Evolutionary conservation across 257 asterid species (phyloP).

Genomic region (Rauvolfia tetraphylla): DNA sequence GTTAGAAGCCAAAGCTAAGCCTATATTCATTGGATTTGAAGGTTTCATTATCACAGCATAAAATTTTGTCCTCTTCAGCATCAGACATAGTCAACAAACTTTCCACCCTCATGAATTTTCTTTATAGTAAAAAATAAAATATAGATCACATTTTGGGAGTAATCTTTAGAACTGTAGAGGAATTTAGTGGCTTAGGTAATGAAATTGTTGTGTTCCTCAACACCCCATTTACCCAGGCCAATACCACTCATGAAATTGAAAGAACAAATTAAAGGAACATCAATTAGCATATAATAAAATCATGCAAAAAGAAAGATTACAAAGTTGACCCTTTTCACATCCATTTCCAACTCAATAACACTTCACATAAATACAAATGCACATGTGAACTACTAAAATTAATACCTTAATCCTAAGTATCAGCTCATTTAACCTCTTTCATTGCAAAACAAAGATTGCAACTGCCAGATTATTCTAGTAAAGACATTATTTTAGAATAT

Average conservation of each 20-base stretch:
- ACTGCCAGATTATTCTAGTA: not conserved
- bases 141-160: not conserved
- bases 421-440: not conserved
- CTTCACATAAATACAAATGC: not conserved
- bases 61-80: not conserved
- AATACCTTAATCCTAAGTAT: not conserved
- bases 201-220: not conserved
- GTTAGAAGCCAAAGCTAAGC: not conserved
- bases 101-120: not conserved
- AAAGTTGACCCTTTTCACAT: not conserved
- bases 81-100: not conserved
- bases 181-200: not conserved
- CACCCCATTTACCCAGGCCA: not conserved
- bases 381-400: not conserved
- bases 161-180: not conserved
- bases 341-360: not conserved
- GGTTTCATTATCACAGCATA: slow-evolving; percentile 35
- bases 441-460: not conserved
- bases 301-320: not conserved
- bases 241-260: not conserved
- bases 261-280: not conserved
- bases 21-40: not conserved
- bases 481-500: not conserved
- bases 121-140: not conserved
- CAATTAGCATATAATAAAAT: not conserved